These are phyloP conservation scores for Neophaeococcomyces mojaviensis DNA, from an alignment of 2,329 filamentous ascomycete genomes.

Conservation along the genomic window DNA sequence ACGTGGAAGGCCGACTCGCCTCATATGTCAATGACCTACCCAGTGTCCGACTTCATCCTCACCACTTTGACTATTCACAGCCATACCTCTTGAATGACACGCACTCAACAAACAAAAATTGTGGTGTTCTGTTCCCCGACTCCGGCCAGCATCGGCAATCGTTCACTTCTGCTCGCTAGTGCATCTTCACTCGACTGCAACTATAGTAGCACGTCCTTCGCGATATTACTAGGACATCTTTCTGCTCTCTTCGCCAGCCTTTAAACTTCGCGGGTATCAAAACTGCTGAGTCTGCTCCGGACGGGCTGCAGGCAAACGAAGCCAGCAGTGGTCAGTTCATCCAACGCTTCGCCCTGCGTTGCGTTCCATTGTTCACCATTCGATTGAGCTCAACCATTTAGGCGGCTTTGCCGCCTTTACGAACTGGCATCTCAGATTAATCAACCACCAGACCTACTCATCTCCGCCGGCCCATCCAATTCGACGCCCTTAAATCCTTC, in stretches of 20 bases:
- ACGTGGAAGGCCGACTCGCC: conserved; percentile 1
- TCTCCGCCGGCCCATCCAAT: conserved; percentile 59
- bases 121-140: too few relatives aligned
- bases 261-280: not conserved
- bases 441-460: conserved; percentile 52
- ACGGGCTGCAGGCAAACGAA: not conserved
- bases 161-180: not conserved
- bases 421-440: conserved; percentile 64
- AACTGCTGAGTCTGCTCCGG: not conserved
- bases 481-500: conserved; percentile 46
- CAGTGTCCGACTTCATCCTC: not conserved
- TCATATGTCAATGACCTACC: not conserved
- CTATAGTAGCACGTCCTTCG: too few relatives aligned
- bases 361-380: not conserved
- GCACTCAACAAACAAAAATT: not conserved
- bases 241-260: too few relatives aligned
- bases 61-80: not conserved
- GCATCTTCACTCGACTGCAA: not conserved
- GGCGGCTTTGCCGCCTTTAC: conserved; percentile 48
- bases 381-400: conserved; percentile 11
- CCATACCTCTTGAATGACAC: too few relatives aligned
- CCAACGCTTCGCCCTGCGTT: conserved; percentile 4
- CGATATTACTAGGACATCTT: too few relatives aligned
- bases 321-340: not conserved
- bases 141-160: too few relatives aligned